Percentiles rank a stretch among this genome's conserved stretches.
Conservation (phyloP, 2,329 filamentous ascomycete species). For the Trichoderma asperellum region DNA sequence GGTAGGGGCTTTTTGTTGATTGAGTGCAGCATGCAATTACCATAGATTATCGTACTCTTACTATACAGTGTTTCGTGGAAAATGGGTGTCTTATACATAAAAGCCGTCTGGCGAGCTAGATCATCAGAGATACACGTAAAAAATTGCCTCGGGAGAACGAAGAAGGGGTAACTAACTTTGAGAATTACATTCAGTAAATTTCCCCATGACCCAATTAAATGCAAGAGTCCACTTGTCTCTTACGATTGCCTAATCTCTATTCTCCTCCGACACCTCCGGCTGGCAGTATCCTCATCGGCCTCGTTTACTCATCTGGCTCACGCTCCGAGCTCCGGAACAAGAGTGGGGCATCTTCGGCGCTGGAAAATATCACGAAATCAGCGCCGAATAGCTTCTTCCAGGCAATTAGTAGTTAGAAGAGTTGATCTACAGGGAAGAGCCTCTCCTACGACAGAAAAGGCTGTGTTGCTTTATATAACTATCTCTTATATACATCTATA, state of each 20-base stretch:
- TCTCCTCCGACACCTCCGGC: not conserved
- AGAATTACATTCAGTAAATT: not conserved
- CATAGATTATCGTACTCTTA: not conserved
- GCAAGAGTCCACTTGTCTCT: not conserved
- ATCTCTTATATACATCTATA: not conserved
- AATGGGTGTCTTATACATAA: not conserved
- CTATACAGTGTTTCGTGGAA: not conserved
- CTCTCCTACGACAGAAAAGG: not conserved
- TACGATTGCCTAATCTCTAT: not conserved
- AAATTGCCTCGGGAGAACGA: not conserved
- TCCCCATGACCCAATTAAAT: not conserved
- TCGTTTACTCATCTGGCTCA: not conserved
- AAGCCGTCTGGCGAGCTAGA: not conserved
- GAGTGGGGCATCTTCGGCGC: not conserved
- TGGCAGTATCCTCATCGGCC: not conserved
- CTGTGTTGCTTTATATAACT: not conserved
- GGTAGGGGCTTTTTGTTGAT: not conserved
- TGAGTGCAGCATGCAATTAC: not conserved
- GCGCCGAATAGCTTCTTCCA: not conserved
- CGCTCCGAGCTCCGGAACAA: not conserved
- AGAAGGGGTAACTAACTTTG: not conserved
- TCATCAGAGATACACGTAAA: not conserved
- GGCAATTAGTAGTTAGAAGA: not conserved
- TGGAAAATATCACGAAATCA: not conserved
- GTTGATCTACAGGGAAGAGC: not conserved